Base-by-base conservation (phyloP, 768 basidiomycete species). In the Leccinum ochraceum region DNA sequence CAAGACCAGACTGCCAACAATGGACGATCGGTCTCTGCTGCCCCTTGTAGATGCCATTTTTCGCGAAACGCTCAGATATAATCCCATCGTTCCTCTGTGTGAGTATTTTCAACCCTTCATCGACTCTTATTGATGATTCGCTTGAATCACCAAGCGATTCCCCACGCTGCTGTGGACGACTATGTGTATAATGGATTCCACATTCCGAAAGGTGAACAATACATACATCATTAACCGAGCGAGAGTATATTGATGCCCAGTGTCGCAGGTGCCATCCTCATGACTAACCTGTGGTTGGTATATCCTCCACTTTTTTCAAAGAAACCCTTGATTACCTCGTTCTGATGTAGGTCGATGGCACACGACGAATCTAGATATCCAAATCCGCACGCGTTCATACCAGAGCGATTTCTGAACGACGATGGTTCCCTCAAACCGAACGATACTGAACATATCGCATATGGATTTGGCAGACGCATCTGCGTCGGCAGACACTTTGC, bases 331-430 rank as follows among this genome's bases (percentile, higher is more conserved):
- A 54, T 22, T 22, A 3, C 14, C 7, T 7, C 34, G 8, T 54
- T 24, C 28, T 14, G 50, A 34, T 37, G 22, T 37, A 54, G 53
- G 53, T 54, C 53, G n/a, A 54, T 54, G 53, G 53, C 53, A 24
- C 53, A 54, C 16, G 53, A 54, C 22, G 53, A 54, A 54, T 37
- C 34, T 17, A 54, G 16, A 20, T 54, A 54, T 2, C 53, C 53
- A 34, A 37, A 37, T 20, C 14, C 53, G 4, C 34, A 54, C 22
- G 22, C 36, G 2, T 54, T 54, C 53, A 37, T 54, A 5, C 53
- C 53, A 20, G 53, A 54, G 22, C 53, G 53, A 37, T 54, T 54
- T 36, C 14, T 54, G 7, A 36, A 54, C 17, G 53, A 54, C 20
- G 53, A 54, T 24, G 53, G 53, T 37, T 54, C 53, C 6, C 53